These are phyloP conservation scores for Inga laurina DNA, from an alignment of 306 rosid genomes.

Conservation along the genomic window DNA sequence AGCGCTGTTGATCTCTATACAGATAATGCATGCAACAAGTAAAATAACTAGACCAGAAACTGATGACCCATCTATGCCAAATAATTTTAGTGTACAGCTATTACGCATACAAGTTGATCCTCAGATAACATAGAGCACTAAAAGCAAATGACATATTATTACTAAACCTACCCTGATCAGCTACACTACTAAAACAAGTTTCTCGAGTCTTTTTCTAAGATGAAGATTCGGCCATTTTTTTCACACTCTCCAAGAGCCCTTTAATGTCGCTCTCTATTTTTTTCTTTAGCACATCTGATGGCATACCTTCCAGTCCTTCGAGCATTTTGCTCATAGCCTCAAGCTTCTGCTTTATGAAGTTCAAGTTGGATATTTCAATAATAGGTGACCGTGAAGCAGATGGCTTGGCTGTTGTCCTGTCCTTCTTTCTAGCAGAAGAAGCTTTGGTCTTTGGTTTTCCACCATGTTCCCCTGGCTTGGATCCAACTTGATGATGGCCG, in stretches of 20 bases:
- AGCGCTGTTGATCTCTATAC: conserved; percentile 28
- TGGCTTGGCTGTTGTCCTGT: conserved; percentile 30
- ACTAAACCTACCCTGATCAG: conserved; percentile 41
- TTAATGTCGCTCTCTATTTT: conserved; percentile 53
- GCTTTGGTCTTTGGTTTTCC: conserved; percentile 39
- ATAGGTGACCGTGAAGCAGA: conserved; percentile 33
- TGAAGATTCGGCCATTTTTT: conserved; percentile 48
- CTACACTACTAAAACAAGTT: conserved; percentile 13
- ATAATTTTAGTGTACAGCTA: conserved; percentile 26
- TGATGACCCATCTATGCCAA: conserved; percentile 9
- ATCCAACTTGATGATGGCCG: conserved; percentile 28
- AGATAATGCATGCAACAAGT: conserved; percentile 23
- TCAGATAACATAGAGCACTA: neutral
- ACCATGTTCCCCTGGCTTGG: conserved; percentile 47
- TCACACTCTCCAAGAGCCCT: conserved; percentile 64
- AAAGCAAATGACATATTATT: conserved; percentile 31
- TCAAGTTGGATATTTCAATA: conserved; percentile 42
- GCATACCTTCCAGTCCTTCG: conserved; percentile 43
- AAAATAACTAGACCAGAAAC: conserved; percentile 19
- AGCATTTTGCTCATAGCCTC: conserved; percentile 55
- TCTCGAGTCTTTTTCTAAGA: conserved; percentile 36
- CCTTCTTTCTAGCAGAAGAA: conserved; percentile 30
- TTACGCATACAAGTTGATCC: conserved; percentile 22
- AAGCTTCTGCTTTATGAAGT: conserved; percentile 53
- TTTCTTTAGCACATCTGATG: conserved; percentile 39